Evolutionary conservation across 495 filamentous ascomycete genomes (phyloP), one percentile per base, ranked within the genome.

Genomic region (Penicillium alfredii): DNA sequence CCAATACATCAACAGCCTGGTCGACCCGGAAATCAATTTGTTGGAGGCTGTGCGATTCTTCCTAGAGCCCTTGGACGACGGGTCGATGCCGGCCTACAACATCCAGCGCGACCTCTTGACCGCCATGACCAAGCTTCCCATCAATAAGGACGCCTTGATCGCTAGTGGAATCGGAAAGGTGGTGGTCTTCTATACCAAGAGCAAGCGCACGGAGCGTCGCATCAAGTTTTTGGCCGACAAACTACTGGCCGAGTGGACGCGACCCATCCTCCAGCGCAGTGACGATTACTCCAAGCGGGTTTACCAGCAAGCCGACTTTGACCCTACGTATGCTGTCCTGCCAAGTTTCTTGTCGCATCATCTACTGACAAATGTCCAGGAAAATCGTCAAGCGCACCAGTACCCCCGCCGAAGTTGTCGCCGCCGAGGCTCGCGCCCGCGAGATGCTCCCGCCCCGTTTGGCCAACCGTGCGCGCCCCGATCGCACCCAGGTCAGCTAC

Each of bases 161-260:
- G 86, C 86, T 47, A 92, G 84, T 47, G 90, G 93, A 6, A 86
- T 99, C 44, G 93, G 93, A 49, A 97, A 95, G 53, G 84, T 99
- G 18, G 80, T 94, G 18, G 74, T 92, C 35, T 97, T 94, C 69
- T 99, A 99, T 66, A 96, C 87, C 23, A 88, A 89, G 63, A 89
- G 83, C 72, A 90, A 86, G 69, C 80, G 82, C 28, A 83, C 86
- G 5, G 82, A 95, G 63, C 63, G 77, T 4, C 71, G 70, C 35
- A 95, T 99, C 73, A 96, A 96, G 71, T 85, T 89, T 32, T 81
- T 83, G 55, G 93, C 93, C 1, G 88, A 97, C 68, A 78, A 82
- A 23, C 69, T 97, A 19, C 64, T 97, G 19, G 84, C 83, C 14
- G 93, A 97, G 58, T 99, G 93, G 93, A 94, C 86, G 29, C 77